These are phyloP conservation scores for Metarhizium album DNA, from an alignment of 2,329 filamentous ascomycete genomes.

Conservation along the genomic window DNA sequence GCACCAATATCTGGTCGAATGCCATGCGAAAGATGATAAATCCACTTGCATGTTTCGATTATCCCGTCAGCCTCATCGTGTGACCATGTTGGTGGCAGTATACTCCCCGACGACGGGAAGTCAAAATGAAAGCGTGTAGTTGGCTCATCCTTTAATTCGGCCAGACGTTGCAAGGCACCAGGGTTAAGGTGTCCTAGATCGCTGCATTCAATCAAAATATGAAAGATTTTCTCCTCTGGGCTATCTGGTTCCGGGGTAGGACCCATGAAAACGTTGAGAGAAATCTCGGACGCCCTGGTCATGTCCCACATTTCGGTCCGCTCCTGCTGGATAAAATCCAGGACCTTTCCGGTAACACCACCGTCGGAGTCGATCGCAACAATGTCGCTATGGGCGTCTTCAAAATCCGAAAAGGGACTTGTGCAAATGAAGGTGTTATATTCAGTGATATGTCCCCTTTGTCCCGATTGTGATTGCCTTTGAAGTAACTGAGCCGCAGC, in stretches of 20 bases:
- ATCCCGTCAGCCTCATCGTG: constrained; percentile 76
- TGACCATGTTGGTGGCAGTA: constrained; percentile 74
- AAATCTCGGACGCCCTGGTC: constrained; percentile 82
- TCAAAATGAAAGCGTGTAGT: constrained; percentile 35
- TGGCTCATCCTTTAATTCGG: constrained; percentile 40
- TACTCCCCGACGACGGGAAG: constrained; percentile 91
- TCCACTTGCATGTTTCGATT: constrained; percentile 80
- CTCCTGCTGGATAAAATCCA: constrained; percentile 87
- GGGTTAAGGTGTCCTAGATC: constrained; percentile 72
- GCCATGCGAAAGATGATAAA: constrained; percentile 72
- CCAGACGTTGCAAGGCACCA: constrained; percentile 51
- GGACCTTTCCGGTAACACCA: constrained; percentile 60
- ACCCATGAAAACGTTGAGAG: constrained; percentile 81
- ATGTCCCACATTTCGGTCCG: constrained; percentile 86
- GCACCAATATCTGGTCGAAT: constrained; percentile 27
- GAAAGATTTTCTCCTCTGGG: constrained; percentile 53
- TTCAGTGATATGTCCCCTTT: constrained; percentile 42
- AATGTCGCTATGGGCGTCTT: constrained; percentile 56
- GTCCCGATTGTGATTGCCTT: constrained; percentile 52
- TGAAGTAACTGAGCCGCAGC: constrained; percentile 68
- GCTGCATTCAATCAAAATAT: constrained; percentile 79
- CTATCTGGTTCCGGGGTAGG: constrained; percentile 65
- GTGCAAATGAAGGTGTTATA: constrained; percentile 79
- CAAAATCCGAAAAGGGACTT: constrained; percentile 59
- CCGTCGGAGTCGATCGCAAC: constrained; percentile 67